A percentile compares a stretch with the other conserved stretches of the same genome.
Conservation (phyloP, 106 monocot genomes). For the Dendrobium huoshanense region DNA sequence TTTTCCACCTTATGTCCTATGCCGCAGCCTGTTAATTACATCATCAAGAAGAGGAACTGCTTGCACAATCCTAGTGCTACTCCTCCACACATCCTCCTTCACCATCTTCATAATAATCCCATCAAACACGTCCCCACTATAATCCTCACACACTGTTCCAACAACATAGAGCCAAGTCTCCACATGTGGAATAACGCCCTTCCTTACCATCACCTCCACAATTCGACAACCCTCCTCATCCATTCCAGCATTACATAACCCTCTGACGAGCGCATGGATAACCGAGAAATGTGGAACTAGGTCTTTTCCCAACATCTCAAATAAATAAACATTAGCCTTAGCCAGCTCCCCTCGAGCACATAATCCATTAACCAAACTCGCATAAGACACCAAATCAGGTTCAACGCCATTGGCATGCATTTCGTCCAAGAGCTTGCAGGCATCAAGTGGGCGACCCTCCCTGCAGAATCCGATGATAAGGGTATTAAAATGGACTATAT, state of each 20-base stretch:
- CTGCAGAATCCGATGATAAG: slow-evolving; percentile 65
- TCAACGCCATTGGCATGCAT: slow-evolving; percentile 44
- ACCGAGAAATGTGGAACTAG: slow-evolving; percentile 77
- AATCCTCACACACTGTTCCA: slow-evolving; percentile 24
- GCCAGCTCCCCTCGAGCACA: slow-evolving; percentile 47
- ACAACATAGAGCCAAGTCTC: slow-evolving; percentile 58
- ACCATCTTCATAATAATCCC: slow-evolving; percentile 16
- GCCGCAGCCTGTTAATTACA: slow-evolving; percentile 9
- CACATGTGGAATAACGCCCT: slow-evolving; percentile 57
- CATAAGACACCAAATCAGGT: slow-evolving; percentile 60
- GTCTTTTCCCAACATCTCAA: slow-evolving; percentile 51
- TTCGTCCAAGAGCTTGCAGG: slow-evolving; percentile 82
- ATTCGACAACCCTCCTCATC: slow-evolving; percentile 38
- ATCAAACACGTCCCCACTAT: slow-evolving; percentile 16
- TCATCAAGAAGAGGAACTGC: slow-evolving; percentile 15
- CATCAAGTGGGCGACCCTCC: slow-evolving; percentile 57
- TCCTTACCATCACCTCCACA: slow-evolving; percentile 51
- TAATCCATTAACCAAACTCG: slow-evolving; percentile 57
- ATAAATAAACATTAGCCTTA: slow-evolving; percentile 50
- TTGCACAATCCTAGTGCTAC: slow-evolving; percentile 13
- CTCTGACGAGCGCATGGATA: slow-evolving; percentile 64
- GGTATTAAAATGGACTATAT: slow-evolving; percentile 78
- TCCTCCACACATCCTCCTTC: slow-evolving; percentile 20
- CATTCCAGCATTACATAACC: slow-evolving; percentile 66
- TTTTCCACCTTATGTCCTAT: background rate